phyloP scores from a whole-genome alignment of 2,329 filamentous ascomycete species.

The Magnaporthiopsis poae region DNA sequence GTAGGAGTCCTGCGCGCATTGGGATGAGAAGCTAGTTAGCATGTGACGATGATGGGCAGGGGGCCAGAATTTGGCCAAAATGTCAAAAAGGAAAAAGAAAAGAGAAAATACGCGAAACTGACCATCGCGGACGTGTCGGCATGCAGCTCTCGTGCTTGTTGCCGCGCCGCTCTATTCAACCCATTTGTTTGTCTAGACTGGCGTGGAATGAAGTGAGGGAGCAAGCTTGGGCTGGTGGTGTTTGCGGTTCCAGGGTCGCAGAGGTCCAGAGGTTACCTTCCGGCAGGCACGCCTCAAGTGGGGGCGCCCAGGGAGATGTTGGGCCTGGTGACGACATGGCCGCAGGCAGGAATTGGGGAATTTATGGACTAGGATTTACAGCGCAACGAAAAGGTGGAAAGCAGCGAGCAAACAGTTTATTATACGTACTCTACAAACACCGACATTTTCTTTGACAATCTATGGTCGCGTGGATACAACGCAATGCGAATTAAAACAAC shows the following conservation, averaged over 20 bases:
- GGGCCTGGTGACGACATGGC: not conserved
- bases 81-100: not conserved
- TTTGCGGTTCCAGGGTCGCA: not conserved
- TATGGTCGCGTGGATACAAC: not conserved
- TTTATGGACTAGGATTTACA: not conserved
- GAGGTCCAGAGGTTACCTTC: not conserved
- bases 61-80: not conserved
- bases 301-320: not conserved
- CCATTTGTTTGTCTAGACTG: not conserved
- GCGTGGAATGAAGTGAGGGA: not conserved
- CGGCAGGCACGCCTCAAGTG: not conserved
- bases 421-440: not conserved
- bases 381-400: not conserved
- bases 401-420: not conserved
- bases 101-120: not conserved
- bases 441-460: not conserved
- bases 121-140: not conserved
- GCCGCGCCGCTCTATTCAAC: not conserved
- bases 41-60: not conserved
- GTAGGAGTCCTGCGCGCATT: constrained; percentile 11
- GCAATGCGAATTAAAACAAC: not conserved
- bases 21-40: not conserved
- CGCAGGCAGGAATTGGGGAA: not conserved
- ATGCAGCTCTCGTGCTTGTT: not conserved
- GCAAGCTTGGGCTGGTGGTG: not conserved